Evolutionary conservation across 1,139 yeast genomes (phyloP).

Genomic region (Pichia norvegensis): DNA sequence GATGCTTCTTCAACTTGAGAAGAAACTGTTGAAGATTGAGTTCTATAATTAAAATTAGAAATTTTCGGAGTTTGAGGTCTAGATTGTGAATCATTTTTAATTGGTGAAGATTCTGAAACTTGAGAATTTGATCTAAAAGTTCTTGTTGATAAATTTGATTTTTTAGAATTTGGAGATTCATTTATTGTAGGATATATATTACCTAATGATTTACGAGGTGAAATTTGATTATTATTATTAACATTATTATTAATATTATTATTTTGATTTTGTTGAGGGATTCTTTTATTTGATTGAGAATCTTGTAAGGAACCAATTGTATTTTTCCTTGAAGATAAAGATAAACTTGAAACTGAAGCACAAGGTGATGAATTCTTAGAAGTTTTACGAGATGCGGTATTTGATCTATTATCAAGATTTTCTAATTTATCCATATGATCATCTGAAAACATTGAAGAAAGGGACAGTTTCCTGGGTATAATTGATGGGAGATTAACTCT

Average conservation of each 20-base stretch:
- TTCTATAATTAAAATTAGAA: neutral
- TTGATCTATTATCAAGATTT: conserved; percentile 13
- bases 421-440: conserved; percentile 16
- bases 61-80: conserved; percentile 9
- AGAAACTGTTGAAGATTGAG: conserved; percentile 11
- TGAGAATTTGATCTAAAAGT: conserved; percentile 26
- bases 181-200: conserved; percentile 5
- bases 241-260: neutral
- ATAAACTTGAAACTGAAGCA: conserved; percentile 1
- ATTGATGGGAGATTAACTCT: conserved; percentile 22
- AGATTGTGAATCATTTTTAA: conserved; percentile 11
- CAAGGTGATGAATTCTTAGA: conserved; percentile 23
- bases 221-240: neutral
- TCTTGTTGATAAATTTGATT: conserved; percentile 26
- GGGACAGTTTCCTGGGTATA: conserved; percentile 92
- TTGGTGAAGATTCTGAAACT: conserved; percentile 22
- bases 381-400: conserved; percentile 12
- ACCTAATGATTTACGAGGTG: conserved; percentile 10
- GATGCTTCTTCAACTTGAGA: conserved; percentile 23
- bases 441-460: conserved; percentile 80
- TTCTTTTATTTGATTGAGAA: conserved; percentile 2
- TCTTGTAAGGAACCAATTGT: conserved; percentile 1
- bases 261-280: conserved; percentile 4
- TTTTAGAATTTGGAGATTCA: conserved; percentile 23
- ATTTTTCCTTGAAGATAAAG: conserved; percentile 3